phyloP scores from a whole-genome alignment of 768 basidiomycete genomes.

The Leccinum truebloodii region DNA sequence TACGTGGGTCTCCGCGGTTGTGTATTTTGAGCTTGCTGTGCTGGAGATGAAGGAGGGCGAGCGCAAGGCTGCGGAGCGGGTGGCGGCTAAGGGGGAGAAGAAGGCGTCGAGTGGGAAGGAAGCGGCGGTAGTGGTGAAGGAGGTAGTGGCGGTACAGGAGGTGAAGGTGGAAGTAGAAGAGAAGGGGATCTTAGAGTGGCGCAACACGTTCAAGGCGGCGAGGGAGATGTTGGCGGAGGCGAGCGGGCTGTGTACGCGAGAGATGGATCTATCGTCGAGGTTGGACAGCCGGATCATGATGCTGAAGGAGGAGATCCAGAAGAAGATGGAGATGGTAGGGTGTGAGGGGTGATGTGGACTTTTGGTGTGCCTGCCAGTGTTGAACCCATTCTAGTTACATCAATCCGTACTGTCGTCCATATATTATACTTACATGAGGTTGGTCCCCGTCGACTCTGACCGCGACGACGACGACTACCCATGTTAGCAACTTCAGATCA shows the following conservation, averaged over 20 bases:
- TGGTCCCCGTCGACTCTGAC: constrained; percentile 2
- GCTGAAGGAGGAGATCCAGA: constrained; percentile 67
- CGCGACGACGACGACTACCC: constrained; percentile 11
- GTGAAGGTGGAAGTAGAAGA: not conserved
- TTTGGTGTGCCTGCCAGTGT: not conserved
- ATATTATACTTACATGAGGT: constrained; percentile 10
- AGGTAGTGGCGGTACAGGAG: not conserved
- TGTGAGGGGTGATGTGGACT: constrained; percentile 9
- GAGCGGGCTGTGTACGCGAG: constrained; percentile 46
- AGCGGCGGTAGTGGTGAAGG: not conserved
- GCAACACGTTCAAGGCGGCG: constrained; percentile 46
- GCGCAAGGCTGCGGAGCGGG: constrained; percentile 32
- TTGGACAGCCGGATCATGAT: constrained; percentile 70
- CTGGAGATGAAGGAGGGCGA: constrained; percentile 67
- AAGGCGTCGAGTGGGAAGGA: not conserved
- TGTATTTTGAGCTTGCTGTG: constrained; percentile 70
- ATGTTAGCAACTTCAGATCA: constrained; percentile 48
- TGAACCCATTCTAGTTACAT: not conserved
- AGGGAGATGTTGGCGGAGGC: constrained; percentile 53
- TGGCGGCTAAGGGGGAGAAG: constrained; percentile 21
- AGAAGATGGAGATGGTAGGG: constrained; percentile 55
- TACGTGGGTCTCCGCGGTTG: constrained; percentile 68
- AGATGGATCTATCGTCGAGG: constrained; percentile 63
- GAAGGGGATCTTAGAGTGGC: constrained; percentile 42
- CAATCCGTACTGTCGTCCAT: constrained; percentile 16